Evolutionary conservation across 306 rosid genomes (phyloP).

Genomic region (Casuarina glauca): DNA sequence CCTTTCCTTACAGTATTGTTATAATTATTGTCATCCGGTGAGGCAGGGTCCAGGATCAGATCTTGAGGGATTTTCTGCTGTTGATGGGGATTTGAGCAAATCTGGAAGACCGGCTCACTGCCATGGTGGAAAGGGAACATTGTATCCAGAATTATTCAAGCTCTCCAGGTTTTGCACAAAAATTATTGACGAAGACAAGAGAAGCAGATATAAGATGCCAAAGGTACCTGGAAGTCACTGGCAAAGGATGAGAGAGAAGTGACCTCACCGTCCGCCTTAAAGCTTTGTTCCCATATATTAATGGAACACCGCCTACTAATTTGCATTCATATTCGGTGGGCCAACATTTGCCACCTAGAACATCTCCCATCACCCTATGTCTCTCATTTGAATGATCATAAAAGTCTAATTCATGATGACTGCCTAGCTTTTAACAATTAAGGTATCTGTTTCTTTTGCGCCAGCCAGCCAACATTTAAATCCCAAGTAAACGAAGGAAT

Average conservation of each 20-base stretch:
- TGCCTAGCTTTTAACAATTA: too few relatives aligned
- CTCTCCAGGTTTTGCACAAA: background rate
- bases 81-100: slow-evolving; percentile 47
- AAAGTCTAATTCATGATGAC: too few relatives aligned
- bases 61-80: slow-evolving; percentile 49
- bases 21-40: slow-evolving; percentile 27
- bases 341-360: too few relatives aligned
- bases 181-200: slow-evolving; percentile 2
- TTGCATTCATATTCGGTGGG: too few relatives aligned
- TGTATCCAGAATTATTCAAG: slow-evolving; percentile 2
- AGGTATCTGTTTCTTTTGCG: too few relatives aligned
- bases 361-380: too few relatives aligned
- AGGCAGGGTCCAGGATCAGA: slow-evolving; percentile 43
- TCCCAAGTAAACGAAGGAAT: too few relatives aligned
- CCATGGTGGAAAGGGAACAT: slow-evolving; percentile 73
- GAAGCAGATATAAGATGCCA: slow-evolving; percentile 24
- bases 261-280: slow-evolving; percentile 31
- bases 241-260: slow-evolving; percentile 19
- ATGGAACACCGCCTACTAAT: too few relatives aligned
- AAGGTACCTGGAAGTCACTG: slow-evolving; percentile 43
- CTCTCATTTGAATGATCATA: too few relatives aligned
- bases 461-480: too few relatives aligned
- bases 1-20: slow-evolving; percentile 1
- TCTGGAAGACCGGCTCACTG: slow-evolving; percentile 60
- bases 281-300: background rate